phyloP scores from a whole-genome alignment of 495 filamentous ascomycete species.

The Neurospora tetrasperma region DNA sequence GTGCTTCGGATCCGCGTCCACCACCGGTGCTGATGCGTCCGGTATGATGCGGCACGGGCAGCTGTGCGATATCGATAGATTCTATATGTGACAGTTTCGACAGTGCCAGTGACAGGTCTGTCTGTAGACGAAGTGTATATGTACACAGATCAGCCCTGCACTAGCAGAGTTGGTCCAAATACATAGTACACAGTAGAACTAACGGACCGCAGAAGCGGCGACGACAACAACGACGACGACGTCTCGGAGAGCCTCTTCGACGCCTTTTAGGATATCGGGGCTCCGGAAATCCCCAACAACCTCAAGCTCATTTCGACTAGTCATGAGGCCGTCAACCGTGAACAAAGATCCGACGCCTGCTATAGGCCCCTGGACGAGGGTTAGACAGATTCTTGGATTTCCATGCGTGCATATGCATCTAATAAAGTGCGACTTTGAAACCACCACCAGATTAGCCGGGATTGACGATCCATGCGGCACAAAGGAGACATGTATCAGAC shows the following conservation, averaged over 20 bases:
- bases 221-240: neutral
- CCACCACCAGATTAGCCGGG: neutral
- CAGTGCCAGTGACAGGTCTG: neutral
- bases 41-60: neutral
- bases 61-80: neutral
- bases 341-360: neutral
- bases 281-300: neutral
- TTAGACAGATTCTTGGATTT: neutral
- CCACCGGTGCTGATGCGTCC: neutral
- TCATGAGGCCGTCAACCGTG: neutral
- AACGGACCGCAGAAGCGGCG: neutral
- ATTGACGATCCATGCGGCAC: neutral
- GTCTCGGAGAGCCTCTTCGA: neutral
- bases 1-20: neutral
- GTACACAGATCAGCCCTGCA: neutral
- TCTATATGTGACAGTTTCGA: neutral
- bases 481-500: neutral
- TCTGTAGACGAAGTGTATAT: neutral
- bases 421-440: neutral
- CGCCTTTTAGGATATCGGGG: neutral
- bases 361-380: neutral
- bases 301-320: neutral
- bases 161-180: neutral
- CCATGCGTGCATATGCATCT: neutral
- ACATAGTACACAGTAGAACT: neutral